A percentile compares a stretch with the other conserved stretches of the same genome.
phyloP scores from a whole-genome alignment of 169 alveolate species.

The Eimeria necatrix region DNA sequence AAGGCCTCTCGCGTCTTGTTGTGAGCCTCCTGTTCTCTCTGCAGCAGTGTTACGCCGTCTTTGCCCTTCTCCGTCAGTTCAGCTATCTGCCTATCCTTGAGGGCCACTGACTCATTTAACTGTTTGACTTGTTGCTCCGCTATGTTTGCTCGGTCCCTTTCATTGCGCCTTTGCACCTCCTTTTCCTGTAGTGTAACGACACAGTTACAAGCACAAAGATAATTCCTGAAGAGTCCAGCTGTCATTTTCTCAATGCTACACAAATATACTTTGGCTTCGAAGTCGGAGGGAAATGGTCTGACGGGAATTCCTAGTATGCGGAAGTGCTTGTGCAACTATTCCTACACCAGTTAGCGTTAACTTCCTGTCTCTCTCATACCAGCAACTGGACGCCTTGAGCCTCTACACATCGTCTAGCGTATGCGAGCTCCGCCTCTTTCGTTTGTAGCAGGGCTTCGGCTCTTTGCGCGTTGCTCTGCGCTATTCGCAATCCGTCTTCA shows the following conservation, averaged over 20 bases:
- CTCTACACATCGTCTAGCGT: slow-evolving; percentile 38
- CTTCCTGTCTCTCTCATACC: neutral
- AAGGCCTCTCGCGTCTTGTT: slow-evolving; percentile 33
- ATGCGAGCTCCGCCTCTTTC: slow-evolving; percentile 40
- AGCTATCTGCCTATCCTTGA: slow-evolving; percentile 2
- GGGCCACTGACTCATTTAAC: slow-evolving; percentile 5
- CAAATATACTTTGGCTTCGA: too few relatives aligned
- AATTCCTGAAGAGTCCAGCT: too few relatives aligned
- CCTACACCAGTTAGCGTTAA: too few relatives aligned
- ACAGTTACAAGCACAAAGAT: too few relatives aligned
- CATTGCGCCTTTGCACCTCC: slow-evolving; percentile 60
- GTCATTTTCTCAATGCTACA: too few relatives aligned
- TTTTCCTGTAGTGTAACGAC: slow-evolving; percentile 7
- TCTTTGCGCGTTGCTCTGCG: slow-evolving; percentile 60
- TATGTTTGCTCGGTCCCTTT: slow-evolving; percentile 51
- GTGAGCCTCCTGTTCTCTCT: slow-evolving; percentile 24
- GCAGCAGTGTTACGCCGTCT: neutral
- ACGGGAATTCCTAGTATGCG: too few relatives aligned
- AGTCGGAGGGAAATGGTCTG: too few relatives aligned
- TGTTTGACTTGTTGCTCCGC: slow-evolving; percentile 29
- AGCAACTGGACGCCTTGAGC: slow-evolving; percentile 54
- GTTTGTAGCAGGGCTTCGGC: slow-evolving; percentile 73
- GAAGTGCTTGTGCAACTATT: too few relatives aligned
- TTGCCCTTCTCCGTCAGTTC: neutral
- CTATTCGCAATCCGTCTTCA: slow-evolving; percentile 73